phyloP scores from a whole-genome alignment of 2,329 filamentous ascomycete species.

The Drechslerella stenobrocha region DNA sequence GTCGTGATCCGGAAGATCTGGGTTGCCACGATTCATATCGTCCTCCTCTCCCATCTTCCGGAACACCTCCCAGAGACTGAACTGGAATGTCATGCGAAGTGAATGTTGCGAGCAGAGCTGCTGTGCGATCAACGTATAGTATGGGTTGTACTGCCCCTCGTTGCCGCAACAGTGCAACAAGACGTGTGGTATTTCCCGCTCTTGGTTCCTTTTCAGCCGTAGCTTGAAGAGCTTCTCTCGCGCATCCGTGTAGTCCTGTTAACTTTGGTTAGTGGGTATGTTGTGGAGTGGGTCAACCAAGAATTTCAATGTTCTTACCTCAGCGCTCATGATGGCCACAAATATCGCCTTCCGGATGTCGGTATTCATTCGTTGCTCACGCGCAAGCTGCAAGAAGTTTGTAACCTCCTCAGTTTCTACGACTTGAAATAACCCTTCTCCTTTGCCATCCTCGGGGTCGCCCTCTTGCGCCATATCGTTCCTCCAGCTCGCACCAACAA shows the following conservation, averaged over 20 bases:
- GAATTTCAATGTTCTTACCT: constrained; percentile 15
- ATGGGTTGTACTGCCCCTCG: constrained; percentile 85
- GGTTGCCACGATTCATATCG: constrained; percentile 67
- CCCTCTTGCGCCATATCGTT: constrained; percentile 55
- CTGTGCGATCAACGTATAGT: constrained; percentile 83
- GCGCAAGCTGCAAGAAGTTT: constrained; percentile 73
- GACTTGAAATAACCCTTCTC: neutral
- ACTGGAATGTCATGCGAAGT: constrained; percentile 82
- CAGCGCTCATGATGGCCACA: constrained; percentile 70
- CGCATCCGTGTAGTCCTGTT: constrained; percentile 77
- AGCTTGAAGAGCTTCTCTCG: constrained; percentile 78
- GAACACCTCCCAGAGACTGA: constrained; percentile 83
- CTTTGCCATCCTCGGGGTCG: neutral
- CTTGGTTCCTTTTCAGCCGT: constrained; percentile 79
- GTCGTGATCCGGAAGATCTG: constrained; percentile 62
- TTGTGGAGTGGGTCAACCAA: neutral
- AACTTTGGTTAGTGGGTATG: neutral
- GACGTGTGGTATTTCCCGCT: constrained; percentile 83
- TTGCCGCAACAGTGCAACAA: constrained; percentile 83
- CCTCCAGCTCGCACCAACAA: constrained; percentile 90
- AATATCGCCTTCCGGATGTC: constrained; percentile 89
- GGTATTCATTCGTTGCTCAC: constrained; percentile 82
- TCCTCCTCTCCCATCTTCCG: constrained; percentile 79
- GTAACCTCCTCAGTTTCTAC: constrained; percentile 56
- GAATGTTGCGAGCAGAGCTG: constrained; percentile 75